Evolutionary conservation across 345 rosid genomes (phyloP).

Genomic region (Moricandia moricandioides): DNA sequence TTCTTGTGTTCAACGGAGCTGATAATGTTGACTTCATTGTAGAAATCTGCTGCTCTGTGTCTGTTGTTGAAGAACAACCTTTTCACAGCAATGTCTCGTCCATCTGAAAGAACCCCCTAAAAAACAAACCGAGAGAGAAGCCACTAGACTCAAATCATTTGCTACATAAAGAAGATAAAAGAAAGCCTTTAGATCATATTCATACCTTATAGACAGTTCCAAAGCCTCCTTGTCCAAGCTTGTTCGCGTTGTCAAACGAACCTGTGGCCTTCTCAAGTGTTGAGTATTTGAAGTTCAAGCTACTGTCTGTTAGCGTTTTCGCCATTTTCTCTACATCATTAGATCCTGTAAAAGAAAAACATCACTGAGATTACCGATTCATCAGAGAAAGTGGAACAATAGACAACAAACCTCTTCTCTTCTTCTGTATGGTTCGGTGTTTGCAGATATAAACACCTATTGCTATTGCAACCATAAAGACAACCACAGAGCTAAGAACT

Average conservation of each 20-base stretch:
- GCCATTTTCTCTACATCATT: constrained; percentile 62
- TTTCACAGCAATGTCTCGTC: constrained; percentile 91
- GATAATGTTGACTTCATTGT: constrained; percentile 87
- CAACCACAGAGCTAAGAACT: constrained; percentile 60
- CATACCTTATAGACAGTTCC: constrained; percentile 91
- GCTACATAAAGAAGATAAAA: background rate
- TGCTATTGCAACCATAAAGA: constrained; percentile 53
- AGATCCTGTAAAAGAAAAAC: constrained; percentile 48
- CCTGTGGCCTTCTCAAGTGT: constrained; percentile 84
- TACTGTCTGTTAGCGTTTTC: constrained; percentile 67
- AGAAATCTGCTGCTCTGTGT: constrained; percentile 88
- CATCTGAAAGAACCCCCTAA: constrained; percentile 83
- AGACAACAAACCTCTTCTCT: constrained; percentile 56
- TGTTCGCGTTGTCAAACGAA: constrained; percentile 61
- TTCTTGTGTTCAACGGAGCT: constrained; percentile 88
- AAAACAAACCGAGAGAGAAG: background rate
- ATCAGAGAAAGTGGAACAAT: background rate
- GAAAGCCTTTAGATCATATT: background rate
- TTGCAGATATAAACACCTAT: constrained; percentile 63
- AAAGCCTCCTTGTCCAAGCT: constrained; percentile 96
- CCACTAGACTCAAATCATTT: constrained; percentile 6
- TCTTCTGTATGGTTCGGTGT: constrained; percentile 58
- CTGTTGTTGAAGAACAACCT: constrained; percentile 88
- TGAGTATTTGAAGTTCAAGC: constrained; percentile 91
- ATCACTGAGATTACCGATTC: background rate